phyloP scores from a whole-genome alignment of 192 early-diverging fungal species.

The Rhizoclosmatium sp. region DNA sequence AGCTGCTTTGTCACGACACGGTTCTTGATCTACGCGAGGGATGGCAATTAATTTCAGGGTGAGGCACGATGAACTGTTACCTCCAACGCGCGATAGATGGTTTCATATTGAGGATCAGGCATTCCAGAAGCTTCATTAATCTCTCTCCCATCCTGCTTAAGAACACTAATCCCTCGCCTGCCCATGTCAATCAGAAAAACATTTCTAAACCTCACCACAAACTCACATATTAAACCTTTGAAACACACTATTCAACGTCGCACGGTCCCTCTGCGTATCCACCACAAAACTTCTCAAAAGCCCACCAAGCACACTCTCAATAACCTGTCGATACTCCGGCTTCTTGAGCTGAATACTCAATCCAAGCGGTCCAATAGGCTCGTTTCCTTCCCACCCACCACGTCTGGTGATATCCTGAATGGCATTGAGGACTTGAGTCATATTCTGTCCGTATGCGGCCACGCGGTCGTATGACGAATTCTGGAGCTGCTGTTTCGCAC shows the following conservation, averaged over 20 bases:
- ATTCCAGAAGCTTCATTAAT: not conserved
- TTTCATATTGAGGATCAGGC: slow-evolving; percentile 33
- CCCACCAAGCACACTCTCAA: slow-evolving; percentile 48
- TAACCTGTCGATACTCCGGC: slow-evolving; percentile 29
- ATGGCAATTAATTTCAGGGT: not conserved
- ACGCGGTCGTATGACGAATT: slow-evolving; percentile 72
- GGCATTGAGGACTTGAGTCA: slow-evolving; percentile 78
- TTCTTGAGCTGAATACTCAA: slow-evolving; percentile 49
- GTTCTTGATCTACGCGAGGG: slow-evolving; percentile 32
- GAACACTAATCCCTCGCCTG: not conserved
- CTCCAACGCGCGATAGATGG: slow-evolving; percentile 29
- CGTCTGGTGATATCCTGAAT: slow-evolving; percentile 70
- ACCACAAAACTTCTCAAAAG: slow-evolving; percentile 48
- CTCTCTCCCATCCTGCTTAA: slow-evolving; percentile 19
- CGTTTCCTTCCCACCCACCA: slow-evolving; percentile 77
- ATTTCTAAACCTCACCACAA: not conserved
- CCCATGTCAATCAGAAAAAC: not conserved
- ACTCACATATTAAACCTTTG: not conserved
- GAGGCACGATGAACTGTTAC: not conserved
- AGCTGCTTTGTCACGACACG: slow-evolving; percentile 38
- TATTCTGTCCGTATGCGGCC: slow-evolving; percentile 79
- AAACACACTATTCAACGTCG: not conserved
- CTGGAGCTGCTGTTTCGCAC: slow-evolving; percentile 59
- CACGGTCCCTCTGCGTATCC: slow-evolving; percentile 42
- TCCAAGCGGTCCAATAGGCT: slow-evolving; percentile 63